Conservation (phyloP, 495 filamentous ascomycete genomes). For the Lasiosphaeria ovina region DNA sequence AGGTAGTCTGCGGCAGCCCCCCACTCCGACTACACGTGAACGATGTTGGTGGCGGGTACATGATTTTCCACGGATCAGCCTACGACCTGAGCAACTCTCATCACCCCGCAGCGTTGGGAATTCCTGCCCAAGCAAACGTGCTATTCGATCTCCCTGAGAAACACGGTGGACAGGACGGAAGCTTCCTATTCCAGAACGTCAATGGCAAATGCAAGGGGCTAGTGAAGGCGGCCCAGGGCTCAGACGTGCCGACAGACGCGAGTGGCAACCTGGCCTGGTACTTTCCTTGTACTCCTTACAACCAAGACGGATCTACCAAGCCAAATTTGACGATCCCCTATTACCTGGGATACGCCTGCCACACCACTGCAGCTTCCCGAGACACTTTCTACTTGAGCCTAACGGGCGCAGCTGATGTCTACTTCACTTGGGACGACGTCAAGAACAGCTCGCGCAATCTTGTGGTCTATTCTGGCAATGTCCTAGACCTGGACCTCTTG, state of each 20-base stretch:
- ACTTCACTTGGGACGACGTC: constrained; percentile 94
- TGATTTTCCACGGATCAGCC: constrained; percentile 93
- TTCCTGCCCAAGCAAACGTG: constrained; percentile 69
- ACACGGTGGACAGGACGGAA: constrained; percentile 85
- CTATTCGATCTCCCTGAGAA: constrained; percentile 78
- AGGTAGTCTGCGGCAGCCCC: constrained; percentile 73
- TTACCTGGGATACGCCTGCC: constrained; percentile 86
- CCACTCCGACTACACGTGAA: constrained; percentile 74
- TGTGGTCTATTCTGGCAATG: constrained; percentile 88
- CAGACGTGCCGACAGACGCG: constrained; percentile 75
- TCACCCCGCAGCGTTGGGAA: constrained; percentile 78
- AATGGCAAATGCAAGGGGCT: constrained; percentile 95
- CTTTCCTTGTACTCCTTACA: constrained; percentile 88
- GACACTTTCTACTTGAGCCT: constrained; percentile 75
- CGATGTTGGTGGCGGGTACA: constrained; percentile 72
- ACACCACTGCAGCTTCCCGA: constrained; percentile 67
- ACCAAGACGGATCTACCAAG: constrained; percentile 83
- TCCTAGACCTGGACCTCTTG: constrained; percentile 88
- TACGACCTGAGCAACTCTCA: constrained; percentile 72
- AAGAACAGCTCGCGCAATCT: constrained; percentile 85
- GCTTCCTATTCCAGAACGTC: constrained; percentile 98
- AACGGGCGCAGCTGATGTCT: constrained; percentile 58
- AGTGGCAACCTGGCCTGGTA: constrained; percentile 88
- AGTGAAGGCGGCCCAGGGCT: constrained; percentile 67
- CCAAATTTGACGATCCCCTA: constrained; percentile 71